Base-by-base conservation (phyloP, 2,329 filamentous ascomycete species). In the Xylariales sp. region DNA sequence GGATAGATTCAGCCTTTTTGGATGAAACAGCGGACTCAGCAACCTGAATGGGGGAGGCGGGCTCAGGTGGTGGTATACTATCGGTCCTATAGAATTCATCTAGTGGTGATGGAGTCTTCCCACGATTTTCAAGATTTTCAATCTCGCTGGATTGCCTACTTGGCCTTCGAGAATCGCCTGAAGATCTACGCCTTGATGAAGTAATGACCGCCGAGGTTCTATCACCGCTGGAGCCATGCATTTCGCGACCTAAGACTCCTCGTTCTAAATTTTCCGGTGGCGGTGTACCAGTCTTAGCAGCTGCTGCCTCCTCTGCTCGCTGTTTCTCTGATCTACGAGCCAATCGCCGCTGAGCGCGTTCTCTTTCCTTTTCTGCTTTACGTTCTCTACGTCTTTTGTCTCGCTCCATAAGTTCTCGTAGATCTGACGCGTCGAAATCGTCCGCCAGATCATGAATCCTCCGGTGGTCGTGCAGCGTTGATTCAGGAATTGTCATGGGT, bases 371-470 rank as follows among this genome's bases (percentile, higher is more conserved):
- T 65, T 87, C 83, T 61, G 86, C 87, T 80, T 92, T 94, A 77
- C 89, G 89, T 72, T 97, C 93, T 71, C 87, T 89, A 65, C 96
- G 87, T 74, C 94, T 88, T 72, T 90, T 86, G 76, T 99, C 96
- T 67, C 96, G 86, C 74, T 99, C 96, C 87, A 99, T 91, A 36
- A 98, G 84, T 77, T 97, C 92, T 66, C 95, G 88, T 46, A 99
- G 79, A 73, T 93, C 94, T 60, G 91, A 89, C 3, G 96, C 92
- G 80, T 93, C 93, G 62, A 99, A 84, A 67, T 93, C 91, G 76
- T 98, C 92, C 28, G 94, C 96, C 52, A 98, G 81, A 79, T 92
- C 81, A 81, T 93, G 81, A 77, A 92, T 80, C 75, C 88, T 81
- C 80, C 90, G 89, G 73, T 88, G 87, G 3, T 86, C 86, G 71